Conservation (phyloP, 208 protist species). For the Vickermania ingenoplastis region DNA sequence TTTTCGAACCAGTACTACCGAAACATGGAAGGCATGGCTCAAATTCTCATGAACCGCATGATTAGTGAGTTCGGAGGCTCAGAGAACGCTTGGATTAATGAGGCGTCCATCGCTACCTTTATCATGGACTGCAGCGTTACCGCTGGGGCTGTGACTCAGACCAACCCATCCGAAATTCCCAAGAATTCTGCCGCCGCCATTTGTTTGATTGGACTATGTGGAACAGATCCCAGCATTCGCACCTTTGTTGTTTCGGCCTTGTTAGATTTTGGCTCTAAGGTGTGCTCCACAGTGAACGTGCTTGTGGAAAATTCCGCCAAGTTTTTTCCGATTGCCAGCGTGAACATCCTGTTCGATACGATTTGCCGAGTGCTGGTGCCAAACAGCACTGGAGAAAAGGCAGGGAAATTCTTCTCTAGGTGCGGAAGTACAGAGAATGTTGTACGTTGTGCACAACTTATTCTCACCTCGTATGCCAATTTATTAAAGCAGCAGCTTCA, state of each 20-base stretch:
- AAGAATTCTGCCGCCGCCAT: background rate
- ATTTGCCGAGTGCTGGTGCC: slow-evolving; percentile 49
- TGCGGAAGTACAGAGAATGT: background rate
- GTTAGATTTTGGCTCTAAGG: background rate
- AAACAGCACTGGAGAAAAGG: slow-evolving; percentile 2
- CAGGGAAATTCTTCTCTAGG: slow-evolving; percentile 1
- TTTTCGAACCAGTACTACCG: slow-evolving; percentile 74
- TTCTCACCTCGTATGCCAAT: background rate
- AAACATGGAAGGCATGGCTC: slow-evolving; percentile 31
- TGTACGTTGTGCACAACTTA: background rate
- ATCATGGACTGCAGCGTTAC: background rate
- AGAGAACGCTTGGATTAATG: background rate
- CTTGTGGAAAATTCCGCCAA: background rate
- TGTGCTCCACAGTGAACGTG: background rate
- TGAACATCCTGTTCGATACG: slow-evolving; percentile 49
- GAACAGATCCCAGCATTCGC: slow-evolving; percentile 42
- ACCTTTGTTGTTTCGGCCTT: slow-evolving; percentile 64
- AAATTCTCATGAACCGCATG: slow-evolving; percentile 40
- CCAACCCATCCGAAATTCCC: background rate
- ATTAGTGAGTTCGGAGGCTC: slow-evolving; percentile 11
- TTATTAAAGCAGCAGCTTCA: background rate
- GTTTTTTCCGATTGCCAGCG: slow-evolving; percentile 6
- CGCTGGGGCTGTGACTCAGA: background rate
- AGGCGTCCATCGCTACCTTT: background rate
- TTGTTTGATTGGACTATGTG: slow-evolving; percentile 65